Conservation (phyloP, 1,139 yeast genomes). For the Debaryomyces nepalensis region DNA sequence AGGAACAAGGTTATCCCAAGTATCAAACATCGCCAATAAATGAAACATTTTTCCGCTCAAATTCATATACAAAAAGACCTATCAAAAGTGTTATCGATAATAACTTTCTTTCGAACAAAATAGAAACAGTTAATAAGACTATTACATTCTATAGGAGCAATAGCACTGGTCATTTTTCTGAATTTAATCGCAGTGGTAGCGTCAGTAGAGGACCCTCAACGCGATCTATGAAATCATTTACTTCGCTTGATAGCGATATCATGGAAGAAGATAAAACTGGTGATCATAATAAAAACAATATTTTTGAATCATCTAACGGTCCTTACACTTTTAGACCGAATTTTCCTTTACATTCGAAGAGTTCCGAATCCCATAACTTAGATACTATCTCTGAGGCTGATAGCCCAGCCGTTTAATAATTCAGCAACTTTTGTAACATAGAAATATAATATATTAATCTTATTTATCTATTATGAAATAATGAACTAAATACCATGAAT, state of each 20-base stretch:
- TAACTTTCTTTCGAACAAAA: slow-evolving; percentile 42
- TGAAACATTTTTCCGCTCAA: slow-evolving; percentile 31
- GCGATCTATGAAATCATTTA: slow-evolving; percentile 32
- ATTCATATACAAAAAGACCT: slow-evolving; percentile 46
- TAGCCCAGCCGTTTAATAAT: slow-evolving; percentile 14
- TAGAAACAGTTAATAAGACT: slow-evolving; percentile 55
- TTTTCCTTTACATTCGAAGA: slow-evolving; percentile 11
- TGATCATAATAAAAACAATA: slow-evolving; percentile 5
- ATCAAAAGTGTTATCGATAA: slow-evolving; percentile 31
- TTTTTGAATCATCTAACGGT: slow-evolving; percentile 7
- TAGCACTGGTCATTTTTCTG: slow-evolving; percentile 18
- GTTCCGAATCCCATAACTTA: slow-evolving; percentile 18
- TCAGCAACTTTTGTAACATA: background rate
- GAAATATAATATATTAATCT: background rate
- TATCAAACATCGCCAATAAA: background rate
- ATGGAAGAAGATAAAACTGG: slow-evolving; percentile 15
- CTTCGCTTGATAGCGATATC: slow-evolving; percentile 29
- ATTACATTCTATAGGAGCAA: slow-evolving; percentile 54
- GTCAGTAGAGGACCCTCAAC: slow-evolving; percentile 36
- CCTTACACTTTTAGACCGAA: slow-evolving; percentile 11
- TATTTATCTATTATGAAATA: background rate
- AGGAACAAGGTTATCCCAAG: slow-evolving; percentile 28
- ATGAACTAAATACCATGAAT: slow-evolving; percentile 2
- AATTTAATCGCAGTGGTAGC: slow-evolving; percentile 23
- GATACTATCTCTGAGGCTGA: slow-evolving; percentile 24